Evolutionary conservation across 2,329 filamentous ascomycete genomes (phyloP).

Genomic region (Cordyceps farinosa): DNA sequence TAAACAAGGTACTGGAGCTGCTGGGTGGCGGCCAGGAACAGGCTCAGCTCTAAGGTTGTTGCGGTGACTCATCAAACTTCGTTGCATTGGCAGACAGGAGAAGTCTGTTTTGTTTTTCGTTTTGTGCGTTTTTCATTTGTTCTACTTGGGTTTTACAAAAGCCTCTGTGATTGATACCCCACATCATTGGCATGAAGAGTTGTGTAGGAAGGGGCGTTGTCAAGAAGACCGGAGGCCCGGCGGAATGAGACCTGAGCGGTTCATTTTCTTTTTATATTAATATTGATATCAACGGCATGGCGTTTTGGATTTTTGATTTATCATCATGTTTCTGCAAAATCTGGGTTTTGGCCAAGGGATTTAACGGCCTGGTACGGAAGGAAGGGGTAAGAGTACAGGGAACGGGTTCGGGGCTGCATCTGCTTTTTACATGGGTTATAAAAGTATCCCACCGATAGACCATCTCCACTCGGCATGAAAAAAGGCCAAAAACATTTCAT

Average conservation of each 20-base stretch:
- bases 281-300: conserved; percentile 18
- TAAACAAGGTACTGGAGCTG: conserved; percentile 89
- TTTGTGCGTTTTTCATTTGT: conserved; percentile 24
- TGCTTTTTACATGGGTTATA: not conserved
- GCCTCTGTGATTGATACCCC: conserved; percentile 31
- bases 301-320: conserved; percentile 16
- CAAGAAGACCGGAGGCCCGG: conserved; percentile 16
- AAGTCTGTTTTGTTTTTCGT: conserved; percentile 1
- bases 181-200: conserved; percentile 18
- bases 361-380: conserved; percentile 1
- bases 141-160: conserved; percentile 17
- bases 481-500: conserved; percentile 24
- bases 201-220: conserved; percentile 10
- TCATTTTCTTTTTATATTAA: conserved; percentile 3
- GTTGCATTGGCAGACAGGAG: conserved; percentile 9
- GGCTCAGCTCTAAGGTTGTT: conserved; percentile 19
- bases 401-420: not conserved
- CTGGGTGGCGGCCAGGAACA: conserved; percentile 58
- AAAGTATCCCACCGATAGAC: conserved; percentile 35
- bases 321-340: conserved; percentile 16
- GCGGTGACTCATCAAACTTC: not conserved
- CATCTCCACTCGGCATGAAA: conserved; percentile 49
- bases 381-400: not conserved
- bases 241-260: conserved; percentile 12
- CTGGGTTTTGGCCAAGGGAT: not conserved